Base-by-base conservation (phyloP, 192 early-diverging fungal genomes). In the Chytriomyces confervae region DNA sequence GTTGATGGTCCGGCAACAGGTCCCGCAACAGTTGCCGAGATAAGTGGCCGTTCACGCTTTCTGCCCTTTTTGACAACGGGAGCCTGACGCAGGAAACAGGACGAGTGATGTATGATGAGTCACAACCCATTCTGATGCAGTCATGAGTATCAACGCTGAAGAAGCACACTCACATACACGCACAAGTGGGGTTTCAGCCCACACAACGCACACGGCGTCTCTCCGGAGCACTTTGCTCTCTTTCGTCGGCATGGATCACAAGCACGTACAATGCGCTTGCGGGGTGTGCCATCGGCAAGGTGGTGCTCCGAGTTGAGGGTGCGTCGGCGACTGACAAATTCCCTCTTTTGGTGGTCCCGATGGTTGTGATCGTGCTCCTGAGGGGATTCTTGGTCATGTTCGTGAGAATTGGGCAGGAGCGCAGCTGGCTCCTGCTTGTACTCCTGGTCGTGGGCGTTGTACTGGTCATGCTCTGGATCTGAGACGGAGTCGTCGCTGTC, bases 211-310 rank as follows among this genome's bases (percentile, higher is more conserved):
- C 77, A 78, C 62, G 77, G 77, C 29, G 18, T 18, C 13, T 73
- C 69, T 6, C 77, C 77, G 23, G 68, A 61, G 61, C 77, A 78
- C 77, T 78, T 78, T 11, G 69, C 63, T 29, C 69, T 24, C 49
- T 72, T 71, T 20, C 27, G 13, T 9, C 77, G 67, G 61, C 77
- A 78, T 50, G 77, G 77, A 62, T 78, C 77, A 61, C 77, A 78
- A 5, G 77, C 77, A 8, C 68, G 67, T 0, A 45, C 16, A 29
- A 63, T 63, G 53, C 77, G 77, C 44, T 65, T 67, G 50, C 69
- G 48, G 2, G 53, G 53, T 20, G 53, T 20, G 20, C 16, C 16
- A 13, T 57, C 53, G 53, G 53, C 20, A 20, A 57, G 53, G 53
- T 36, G 36, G 36, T 36, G 36, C 36, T 36, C 36, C 1, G 36